Evolutionary conservation across 164 flowering plant species (phyloP), one percentile per base, ranked within the genome.

Genomic region (Magnolia changhungtana): DNA sequence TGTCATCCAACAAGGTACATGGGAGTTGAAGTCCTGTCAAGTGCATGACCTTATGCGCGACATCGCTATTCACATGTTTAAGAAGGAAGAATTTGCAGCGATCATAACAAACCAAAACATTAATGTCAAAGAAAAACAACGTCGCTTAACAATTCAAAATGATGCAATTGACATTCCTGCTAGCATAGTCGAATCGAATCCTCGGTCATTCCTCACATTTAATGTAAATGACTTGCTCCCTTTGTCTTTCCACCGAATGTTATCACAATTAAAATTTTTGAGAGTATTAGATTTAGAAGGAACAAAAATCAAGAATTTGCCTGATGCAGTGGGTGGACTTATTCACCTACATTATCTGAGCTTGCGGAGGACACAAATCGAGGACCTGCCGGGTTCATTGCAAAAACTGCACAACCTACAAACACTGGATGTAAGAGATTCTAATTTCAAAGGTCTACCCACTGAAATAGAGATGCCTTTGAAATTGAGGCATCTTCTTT

Each of bases 291-390:
- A 77, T 31, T 14, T 77, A n/a, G 14, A 31, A 55, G 66, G 67
- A 0, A 16, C 8, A 24, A 20, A n/a, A 6, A 72, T 77, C 55
- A 8, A 77, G 31, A 59, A 18, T 11, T 77, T 77, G 31, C 79
- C 79, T 1, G 55, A 37, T 66, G 76, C 74, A 50, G 64, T 78
- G 5, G 73, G 69, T 9, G 37, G 59, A 6, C 71, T 78, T 49
- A 61, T 78, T 50, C 74, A 78, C 65, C 51, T 78, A 27, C 21
- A 77, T 19, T 74, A 78, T 74, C 29, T 78, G 69, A 49, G 52
- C n/a, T 3, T 78, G 65, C 27, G 68, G 69, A 0, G 55, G 51
- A 69, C 80, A 8, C 4, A 18, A 13, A 50, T 78, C 20, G 3
- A 50, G 37, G 31, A 69, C 10, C 70, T 78, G 6, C 77, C 80